phyloP scores from a whole-genome alignment of 768 basidiomycete species.

The Leccinum arenicola region DNA sequence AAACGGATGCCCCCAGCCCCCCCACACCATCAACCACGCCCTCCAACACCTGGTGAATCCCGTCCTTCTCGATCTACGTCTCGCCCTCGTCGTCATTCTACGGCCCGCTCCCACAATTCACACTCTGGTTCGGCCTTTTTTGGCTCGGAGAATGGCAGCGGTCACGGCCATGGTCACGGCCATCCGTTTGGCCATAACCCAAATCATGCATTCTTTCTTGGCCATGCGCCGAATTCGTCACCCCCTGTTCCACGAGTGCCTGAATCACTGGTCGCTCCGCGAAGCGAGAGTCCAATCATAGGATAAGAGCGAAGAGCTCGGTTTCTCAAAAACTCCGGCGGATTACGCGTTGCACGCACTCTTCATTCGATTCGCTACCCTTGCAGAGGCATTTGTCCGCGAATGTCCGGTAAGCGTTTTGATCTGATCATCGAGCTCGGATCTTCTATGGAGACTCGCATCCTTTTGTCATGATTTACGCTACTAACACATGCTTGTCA shows the following conservation, averaged over 20 bases:
- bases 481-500: conserved; percentile 4
- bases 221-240: conserved; percentile 48
- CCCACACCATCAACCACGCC: conserved; percentile 47
- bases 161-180: conserved; percentile 44
- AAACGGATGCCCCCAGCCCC: conserved; percentile 44
- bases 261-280: conserved; percentile 47
- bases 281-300: conserved; percentile 53
- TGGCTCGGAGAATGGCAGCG: conserved; percentile 64
- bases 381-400: conserved; percentile 72
- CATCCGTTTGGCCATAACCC: conserved; percentile 34
- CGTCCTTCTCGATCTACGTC: conserved; percentile 32
- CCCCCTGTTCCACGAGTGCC: conserved; percentile 82
- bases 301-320: conserved; percentile 59
- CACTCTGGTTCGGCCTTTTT: conserved; percentile 71
- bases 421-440: neutral
- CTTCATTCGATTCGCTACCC: conserved; percentile 80
- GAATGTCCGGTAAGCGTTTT: conserved; percentile 57
- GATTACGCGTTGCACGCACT: conserved; percentile 88
- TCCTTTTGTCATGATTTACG: neutral
- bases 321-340: conserved; percentile 77
- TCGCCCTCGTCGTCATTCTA: conserved; percentile 55
- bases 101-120: conserved; percentile 73
- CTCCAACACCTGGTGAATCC: conserved; percentile 55
- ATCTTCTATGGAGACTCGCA: neutral
- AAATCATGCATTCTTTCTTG: conserved; percentile 23